Base-by-base conservation (phyloP, 2,329 filamentous ascomycete genomes). In the Aschersonia sp. region DNA sequence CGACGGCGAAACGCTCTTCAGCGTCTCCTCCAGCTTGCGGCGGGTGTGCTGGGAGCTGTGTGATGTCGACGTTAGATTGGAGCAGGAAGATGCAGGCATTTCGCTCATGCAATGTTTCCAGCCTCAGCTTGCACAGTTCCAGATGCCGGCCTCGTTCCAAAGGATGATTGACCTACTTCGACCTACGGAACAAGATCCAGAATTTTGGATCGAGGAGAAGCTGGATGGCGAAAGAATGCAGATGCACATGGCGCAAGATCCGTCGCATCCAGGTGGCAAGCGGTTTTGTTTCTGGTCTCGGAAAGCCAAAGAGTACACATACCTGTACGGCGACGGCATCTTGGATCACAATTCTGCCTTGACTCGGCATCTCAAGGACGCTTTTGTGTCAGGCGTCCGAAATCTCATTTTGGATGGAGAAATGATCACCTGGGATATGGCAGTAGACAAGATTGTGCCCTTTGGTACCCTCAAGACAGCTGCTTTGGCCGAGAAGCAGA, bases 181-280 rank as follows among this genome's bases (percentile, higher is more conserved):
- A 2, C 72, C 75, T 0, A 82, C 78, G 0, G 76, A 82, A 30
- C 80, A 86, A 0, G 82, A 94, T 47, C 71, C 75, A 0, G 79
- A 84, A 6, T 98, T 94, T 59, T 97, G 89, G 89, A 92, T 97
- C 45, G 92, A 98, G 63, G 92, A 98, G 66, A 98, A 98, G 64
- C 71, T 98, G 6, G 92, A 98, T 55, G 92, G 92, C 1, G 92
- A 98, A 65, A 79, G 92, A 30, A 96, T 98, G 83, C 92, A 98
- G 63, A 74, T 98, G 61, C 92, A 98, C 63, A 89, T 97, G 84
- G 65, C 78, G 9, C 73, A 84, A 49, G 87, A 96, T 54, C 68
- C 79, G 3, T 65, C 64, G 1, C 68, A 80, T 1, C 74, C 78
- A 0, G 88, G 89, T 0, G 86, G 87, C 0, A 80, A 73, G 48